A percentile compares a stretch with the other conserved stretches of the same genome.
Evolutionary conservation across 2,329 filamentous ascomycete genomes (phyloP).

Genomic region (Aspergillus fumigatus): DNA sequence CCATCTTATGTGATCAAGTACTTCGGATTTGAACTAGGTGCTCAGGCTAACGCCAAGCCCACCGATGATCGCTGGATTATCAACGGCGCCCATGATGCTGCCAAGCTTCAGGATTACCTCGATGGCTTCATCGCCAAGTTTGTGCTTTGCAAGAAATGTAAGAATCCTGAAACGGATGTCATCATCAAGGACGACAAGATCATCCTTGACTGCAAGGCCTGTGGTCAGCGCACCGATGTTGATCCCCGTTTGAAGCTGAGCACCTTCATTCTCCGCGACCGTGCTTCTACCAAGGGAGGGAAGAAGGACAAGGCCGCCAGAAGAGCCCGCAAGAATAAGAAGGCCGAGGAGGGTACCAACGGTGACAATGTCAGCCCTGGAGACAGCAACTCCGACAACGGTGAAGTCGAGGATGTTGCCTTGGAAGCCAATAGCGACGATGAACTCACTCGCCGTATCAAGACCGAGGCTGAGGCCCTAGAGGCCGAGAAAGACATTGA

Average conservation of each 20-base stretch:
- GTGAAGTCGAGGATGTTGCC: conserved; percentile 58
- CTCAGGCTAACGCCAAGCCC: conserved; percentile 96
- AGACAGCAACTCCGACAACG: conserved; percentile 61
- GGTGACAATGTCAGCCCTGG: conserved; percentile 58
- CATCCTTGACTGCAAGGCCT: conserved; percentile 96
- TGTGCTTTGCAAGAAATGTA: conserved; percentile 99
- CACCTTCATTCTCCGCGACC: conserved; percentile 95
- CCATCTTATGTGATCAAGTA: conserved; percentile 98
- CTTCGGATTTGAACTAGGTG: conserved; percentile 97
- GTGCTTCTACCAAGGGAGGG: conserved; percentile 72
- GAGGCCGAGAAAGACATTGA: conserved; percentile 65
- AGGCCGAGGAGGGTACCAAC: conserved; percentile 50
- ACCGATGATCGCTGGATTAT: conserved; percentile 99
- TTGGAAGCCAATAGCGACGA: conserved; percentile 79
- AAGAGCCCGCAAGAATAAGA: conserved; percentile 78
- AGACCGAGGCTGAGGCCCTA: conserved; percentile 66
- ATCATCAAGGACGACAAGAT: conserved; percentile 92
- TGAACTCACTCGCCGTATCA: conserved; percentile 76
- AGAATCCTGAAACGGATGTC: conserved; percentile 97
- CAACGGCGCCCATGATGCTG: conserved; percentile 93
- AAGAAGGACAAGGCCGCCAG: conserved; percentile 98
- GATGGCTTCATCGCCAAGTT: conserved; percentile 99
- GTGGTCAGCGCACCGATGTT: conserved; percentile 86
- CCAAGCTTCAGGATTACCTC: conserved; percentile 95
- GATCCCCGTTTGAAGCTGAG: conserved; percentile 93